These are phyloP conservation scores for Candida stauntonica DNA, from an alignment of 805 yeast genomes.

Conservation along the genomic window DNA sequence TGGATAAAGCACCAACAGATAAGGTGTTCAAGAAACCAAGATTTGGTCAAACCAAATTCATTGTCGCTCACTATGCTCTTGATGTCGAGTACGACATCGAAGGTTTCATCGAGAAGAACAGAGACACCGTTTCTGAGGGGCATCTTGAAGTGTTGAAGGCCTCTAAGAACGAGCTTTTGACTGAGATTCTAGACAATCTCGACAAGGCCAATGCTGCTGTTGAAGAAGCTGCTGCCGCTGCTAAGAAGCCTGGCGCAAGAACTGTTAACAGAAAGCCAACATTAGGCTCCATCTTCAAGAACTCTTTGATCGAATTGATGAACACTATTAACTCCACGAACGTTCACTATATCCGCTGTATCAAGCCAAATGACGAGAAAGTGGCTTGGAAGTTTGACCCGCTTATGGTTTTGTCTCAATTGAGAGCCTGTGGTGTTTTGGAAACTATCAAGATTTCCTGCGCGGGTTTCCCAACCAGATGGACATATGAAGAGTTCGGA, in stretches of 20 bases:
- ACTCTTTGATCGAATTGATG: constrained; percentile 90
- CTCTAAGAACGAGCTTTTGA: constrained; percentile 62
- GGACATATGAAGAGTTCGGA: constrained; percentile 93
- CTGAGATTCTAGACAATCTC: constrained; percentile 58
- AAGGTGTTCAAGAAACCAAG: constrained; percentile 87
- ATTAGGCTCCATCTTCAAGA: constrained; percentile 89
- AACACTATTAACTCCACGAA: constrained; percentile 88
- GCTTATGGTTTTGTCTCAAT: constrained; percentile 89
- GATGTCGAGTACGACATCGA: constrained; percentile 90
- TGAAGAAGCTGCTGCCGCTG: constrained; percentile 29
- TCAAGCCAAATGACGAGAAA: constrained; percentile 92
- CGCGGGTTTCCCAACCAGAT: constrained; percentile 96
- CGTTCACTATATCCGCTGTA: constrained; percentile 95
- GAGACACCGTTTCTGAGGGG: constrained; percentile 97
- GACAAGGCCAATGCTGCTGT: constrained; percentile 43
- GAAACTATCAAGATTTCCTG: constrained; percentile 96
- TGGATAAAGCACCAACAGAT: constrained; percentile 72
- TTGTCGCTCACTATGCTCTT: constrained; percentile 90
- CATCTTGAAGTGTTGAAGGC: constrained; percentile 79
- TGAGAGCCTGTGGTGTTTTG: constrained; percentile 97
- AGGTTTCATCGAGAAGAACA: constrained; percentile 93
- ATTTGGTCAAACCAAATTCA: constrained; percentile 86
- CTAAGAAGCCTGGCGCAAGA: constrained; percentile 36
- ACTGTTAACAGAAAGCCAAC: constrained; percentile 77
- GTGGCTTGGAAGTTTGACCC: constrained; percentile 96